Conservation (phyloP, 306 rosid species). For the Trichosanthes cucumerina region DNA sequence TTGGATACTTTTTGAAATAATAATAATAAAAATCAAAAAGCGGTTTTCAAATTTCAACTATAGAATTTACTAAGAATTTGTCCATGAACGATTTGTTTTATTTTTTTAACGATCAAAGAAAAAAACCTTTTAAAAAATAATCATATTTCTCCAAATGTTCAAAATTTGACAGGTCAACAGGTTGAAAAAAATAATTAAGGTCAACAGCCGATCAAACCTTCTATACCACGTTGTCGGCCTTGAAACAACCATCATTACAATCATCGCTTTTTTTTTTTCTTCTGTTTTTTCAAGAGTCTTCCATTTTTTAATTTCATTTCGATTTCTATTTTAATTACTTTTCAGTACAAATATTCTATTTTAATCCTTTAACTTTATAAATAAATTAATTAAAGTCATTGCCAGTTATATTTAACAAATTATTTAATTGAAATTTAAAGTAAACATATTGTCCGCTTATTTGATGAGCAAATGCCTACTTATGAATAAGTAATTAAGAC, state of each 20-base stretch:
- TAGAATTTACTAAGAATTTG: background rate
- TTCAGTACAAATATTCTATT: background rate
- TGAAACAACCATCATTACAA: background rate
- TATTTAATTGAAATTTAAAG: background rate
- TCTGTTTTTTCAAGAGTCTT: background rate
- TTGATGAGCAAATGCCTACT: no score
- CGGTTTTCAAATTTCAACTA: background rate
- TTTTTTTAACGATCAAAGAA: background rate
- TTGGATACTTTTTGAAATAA: background rate
- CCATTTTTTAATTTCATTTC: background rate
- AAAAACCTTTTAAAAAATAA: background rate
- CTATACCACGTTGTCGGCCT: constrained; percentile 6
- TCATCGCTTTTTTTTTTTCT: background rate
- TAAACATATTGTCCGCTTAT: background rate
- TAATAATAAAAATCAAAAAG: background rate
- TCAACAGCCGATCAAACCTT: background rate
- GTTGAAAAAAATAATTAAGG: background rate
- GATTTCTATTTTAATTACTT: background rate
- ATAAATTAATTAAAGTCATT: background rate
- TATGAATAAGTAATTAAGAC: background rate
- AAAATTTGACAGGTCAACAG: background rate
- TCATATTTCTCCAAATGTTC: background rate
- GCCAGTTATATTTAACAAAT: background rate
- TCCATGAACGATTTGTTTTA: background rate
- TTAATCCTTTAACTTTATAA: background rate